Percentiles rank a stretch among this genome's conserved stretches.
phyloP scores from a whole-genome alignment of 805 yeast genomes.

The Lipomyces mesembrius region DNA sequence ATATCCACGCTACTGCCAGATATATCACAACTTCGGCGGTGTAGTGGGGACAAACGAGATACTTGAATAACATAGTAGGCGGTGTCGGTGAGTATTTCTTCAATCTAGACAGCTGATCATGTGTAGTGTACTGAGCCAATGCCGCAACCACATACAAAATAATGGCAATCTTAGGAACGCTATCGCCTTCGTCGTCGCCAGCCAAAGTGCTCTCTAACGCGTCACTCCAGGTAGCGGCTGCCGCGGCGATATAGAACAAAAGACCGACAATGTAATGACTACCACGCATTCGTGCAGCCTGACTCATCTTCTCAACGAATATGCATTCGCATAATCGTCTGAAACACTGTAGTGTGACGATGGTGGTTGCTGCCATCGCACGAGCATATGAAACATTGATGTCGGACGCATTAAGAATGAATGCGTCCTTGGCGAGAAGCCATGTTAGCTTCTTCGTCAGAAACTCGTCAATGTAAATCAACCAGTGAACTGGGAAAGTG shows the following conservation, averaged over 20 bases:
- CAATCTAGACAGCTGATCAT: slow-evolving; percentile 54
- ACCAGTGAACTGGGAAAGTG: slow-evolving; percentile 4
- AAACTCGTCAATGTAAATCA: slow-evolving; percentile 4
- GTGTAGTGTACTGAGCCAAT: slow-evolving; percentile 55
- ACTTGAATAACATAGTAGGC: slow-evolving; percentile 45
- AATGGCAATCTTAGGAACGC: slow-evolving; percentile 29
- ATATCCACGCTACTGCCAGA: slow-evolving; percentile 38
- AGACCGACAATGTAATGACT: slow-evolving; percentile 65
- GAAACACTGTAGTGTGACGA: slow-evolving; percentile 50
- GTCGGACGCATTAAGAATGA: not conserved
- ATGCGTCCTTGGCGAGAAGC: not conserved
- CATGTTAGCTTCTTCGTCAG: not conserved
- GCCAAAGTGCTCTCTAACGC: slow-evolving; percentile 5
- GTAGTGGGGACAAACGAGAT: slow-evolving; percentile 65
- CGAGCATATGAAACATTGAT: slow-evolving; percentile 3
- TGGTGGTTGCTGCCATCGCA: slow-evolving; percentile 8
- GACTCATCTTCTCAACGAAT: slow-evolving; percentile 49
- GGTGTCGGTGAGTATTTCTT: slow-evolving; percentile 60
- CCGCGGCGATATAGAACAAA: slow-evolving; percentile 50
- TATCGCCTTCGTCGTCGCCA: not conserved
- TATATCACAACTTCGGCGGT: slow-evolving; percentile 62
- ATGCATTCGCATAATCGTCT: slow-evolving; percentile 58
- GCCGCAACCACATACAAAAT: slow-evolving; percentile 47
- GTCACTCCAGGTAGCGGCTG: slow-evolving; percentile 15
- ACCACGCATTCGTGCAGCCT: slow-evolving; percentile 56